Evolutionary conservation across 257 asterid species (phyloP).

Genomic region (Forsythia viridissima): DNA sequence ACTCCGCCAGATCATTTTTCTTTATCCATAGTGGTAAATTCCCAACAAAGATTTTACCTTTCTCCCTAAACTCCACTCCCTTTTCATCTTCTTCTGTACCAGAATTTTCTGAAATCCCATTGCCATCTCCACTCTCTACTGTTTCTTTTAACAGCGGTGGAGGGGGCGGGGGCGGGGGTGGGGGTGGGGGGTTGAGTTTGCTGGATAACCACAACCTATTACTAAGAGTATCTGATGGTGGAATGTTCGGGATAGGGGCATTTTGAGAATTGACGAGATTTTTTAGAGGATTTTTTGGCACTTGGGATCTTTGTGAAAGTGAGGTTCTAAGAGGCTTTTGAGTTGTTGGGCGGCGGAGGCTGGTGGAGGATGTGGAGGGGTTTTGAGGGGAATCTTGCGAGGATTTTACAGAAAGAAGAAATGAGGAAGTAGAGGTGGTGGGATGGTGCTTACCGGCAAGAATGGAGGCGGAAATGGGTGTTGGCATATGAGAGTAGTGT

Average conservation of each 20-base stretch:
- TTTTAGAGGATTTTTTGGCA: constrained; percentile 61
- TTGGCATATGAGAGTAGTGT: constrained; percentile 35
- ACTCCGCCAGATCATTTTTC: constrained; percentile 75
- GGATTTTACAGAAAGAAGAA: constrained; percentile 34
- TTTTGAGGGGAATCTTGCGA: constrained; percentile 34
- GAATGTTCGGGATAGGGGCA: constrained; percentile 28
- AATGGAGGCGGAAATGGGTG: constrained; percentile 30
- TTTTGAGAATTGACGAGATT: constrained; percentile 38
- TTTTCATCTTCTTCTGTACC: constrained; percentile 32
- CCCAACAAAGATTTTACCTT: constrained; percentile 89
- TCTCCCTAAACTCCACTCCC: constrained; percentile 61
- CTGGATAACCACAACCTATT: constrained; percentile 84
- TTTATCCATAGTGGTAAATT: constrained; percentile 87
- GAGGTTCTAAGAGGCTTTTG: constrained; percentile 46
- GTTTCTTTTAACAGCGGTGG: constrained; percentile 24
- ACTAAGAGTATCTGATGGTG: constrained; percentile 45
- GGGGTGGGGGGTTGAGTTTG: constrained; percentile 64
- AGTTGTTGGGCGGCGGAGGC: constrained; percentile 72
- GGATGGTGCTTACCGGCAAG: constrained; percentile 41
- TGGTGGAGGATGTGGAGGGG: constrained; percentile 37
- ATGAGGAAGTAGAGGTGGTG: constrained; percentile 28
- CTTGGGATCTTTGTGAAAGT: constrained; percentile 32
- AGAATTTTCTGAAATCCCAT: constrained; percentile 15
- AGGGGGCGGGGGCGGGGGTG: constrained; percentile 41
- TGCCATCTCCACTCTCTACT: constrained; percentile 17